Evolutionary conservation across 331 rosid genomes (phyloP).

Genomic region (Rosa hybrid): DNA sequence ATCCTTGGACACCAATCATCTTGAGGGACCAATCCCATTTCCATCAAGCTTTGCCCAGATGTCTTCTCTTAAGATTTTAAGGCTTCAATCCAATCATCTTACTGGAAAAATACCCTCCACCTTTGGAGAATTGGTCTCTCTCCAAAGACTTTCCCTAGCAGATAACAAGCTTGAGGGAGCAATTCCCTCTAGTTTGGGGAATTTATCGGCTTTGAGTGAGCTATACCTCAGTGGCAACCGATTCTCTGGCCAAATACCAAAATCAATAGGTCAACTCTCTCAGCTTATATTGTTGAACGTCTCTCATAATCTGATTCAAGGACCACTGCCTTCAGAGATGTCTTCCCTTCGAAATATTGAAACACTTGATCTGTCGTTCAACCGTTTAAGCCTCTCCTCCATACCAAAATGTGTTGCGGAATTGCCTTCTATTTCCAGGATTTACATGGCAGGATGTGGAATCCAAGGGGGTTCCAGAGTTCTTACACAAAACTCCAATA

Average conservation of each 20-base stretch:
- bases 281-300: constrained; percentile 52
- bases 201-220: constrained; percentile 46
- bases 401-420: constrained; percentile 58
- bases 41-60: no score
- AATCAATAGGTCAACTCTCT: constrained; percentile 57
- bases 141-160: constrained; percentile 56
- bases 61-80: no score
- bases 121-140: constrained; percentile 50
- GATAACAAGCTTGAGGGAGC: constrained; percentile 61
- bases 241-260: constrained; percentile 59
- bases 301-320: constrained; percentile 53
- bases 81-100: constrained; percentile 35
- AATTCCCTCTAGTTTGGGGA: constrained; percentile 59
- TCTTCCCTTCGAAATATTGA: constrained; percentile 63
- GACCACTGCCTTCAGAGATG: constrained; percentile 59
- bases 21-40: no score
- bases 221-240: constrained; percentile 53
- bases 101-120: constrained; percentile 46
- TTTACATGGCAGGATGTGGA: constrained; percentile 64
- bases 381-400: constrained; percentile 36
- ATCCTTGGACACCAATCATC: constrained; percentile 35
- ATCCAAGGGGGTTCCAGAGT: constrained; percentile 59
- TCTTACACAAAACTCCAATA: constrained; percentile 31
- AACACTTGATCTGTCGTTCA: constrained; percentile 61
- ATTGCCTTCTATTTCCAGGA: constrained; percentile 46